Base-by-base conservation (phyloP, 1,284 basidiomycete species). In the Chiua sp. region DNA sequence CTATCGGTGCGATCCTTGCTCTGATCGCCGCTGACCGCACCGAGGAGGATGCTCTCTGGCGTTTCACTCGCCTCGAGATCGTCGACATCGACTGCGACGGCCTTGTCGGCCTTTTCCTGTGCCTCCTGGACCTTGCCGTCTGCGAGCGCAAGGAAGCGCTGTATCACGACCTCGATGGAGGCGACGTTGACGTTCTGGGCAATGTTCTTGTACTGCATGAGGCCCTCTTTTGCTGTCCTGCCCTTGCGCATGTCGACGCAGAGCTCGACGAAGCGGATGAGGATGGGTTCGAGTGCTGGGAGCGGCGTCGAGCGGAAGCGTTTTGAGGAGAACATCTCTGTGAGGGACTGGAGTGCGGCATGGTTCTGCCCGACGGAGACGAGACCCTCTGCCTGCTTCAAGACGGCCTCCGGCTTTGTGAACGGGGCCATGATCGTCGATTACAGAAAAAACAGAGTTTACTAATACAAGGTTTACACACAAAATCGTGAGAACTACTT, bases 191-290 rank as follows among this genome's bases (percentile, higher is more conserved):
- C 89, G 73, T 98, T 97, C 74, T 98, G 96, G 0, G 93, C 93
- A 64, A 96, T 94, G 75, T 97, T 97, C 82, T 96, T 97, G 86
- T 91, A 98, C 75, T 96, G 92, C 88, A 95, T 93, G 51, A 99
- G 86, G 35, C 95, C 97, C 72, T 98, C 95, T 76, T 98, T 97
- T 23, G 95, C 97, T 35, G 93, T 91, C 37, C 94, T 85, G 4
- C 96, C 96, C 76, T 97, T 96, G 67, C 96, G 90, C 82, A 98
- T 90, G 61, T 95, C 92, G 62, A 99, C 96, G 74, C 96, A 99
- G 61, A 99, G 91, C 74, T 98, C 95, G 80, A 98, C 86, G 75
- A 93, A 94, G 53, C 93, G 90, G 65, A 95, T 79, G 85, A 98
- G 93, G 78, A 99, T 98, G 62, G 98, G 98, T 77, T 99, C 97